phyloP scores from a whole-genome alignment of 345 rosid genomes.

The Pugionium cornutum region DNA sequence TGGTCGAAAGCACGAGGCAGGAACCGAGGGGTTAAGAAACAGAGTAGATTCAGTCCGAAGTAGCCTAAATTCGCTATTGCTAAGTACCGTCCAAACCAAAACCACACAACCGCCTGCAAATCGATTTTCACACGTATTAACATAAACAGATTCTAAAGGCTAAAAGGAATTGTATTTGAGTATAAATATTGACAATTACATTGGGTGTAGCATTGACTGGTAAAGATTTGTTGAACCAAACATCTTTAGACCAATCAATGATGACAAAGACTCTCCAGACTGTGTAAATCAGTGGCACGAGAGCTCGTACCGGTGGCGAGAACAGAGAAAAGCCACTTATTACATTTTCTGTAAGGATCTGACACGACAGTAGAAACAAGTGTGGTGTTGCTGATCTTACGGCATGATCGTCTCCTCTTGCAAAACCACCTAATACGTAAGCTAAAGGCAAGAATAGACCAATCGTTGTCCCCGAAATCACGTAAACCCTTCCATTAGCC shows the following conservation, averaged over 20 bases:
- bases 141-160: constrained; percentile 1
- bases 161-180: not conserved
- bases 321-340: constrained; percentile 70
- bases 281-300: constrained; percentile 77
- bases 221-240: constrained; percentile 68
- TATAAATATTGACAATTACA: constrained; percentile 39
- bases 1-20: constrained; percentile 82
- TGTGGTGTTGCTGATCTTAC: constrained; percentile 84
- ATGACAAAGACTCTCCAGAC: constrained; percentile 73
- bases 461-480: constrained; percentile 61
- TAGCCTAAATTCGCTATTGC: constrained; percentile 61
- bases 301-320: constrained; percentile 80
- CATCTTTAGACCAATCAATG: constrained; percentile 67
- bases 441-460: constrained; percentile 88
- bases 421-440: constrained; percentile 87
- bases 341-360: constrained; percentile 83
- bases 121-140: constrained; percentile 26
- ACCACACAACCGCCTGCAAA: constrained; percentile 60
- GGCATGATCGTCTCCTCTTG: constrained; percentile 76
- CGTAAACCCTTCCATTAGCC: constrained; percentile 43
- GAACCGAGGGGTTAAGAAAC: constrained; percentile 75
- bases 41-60: constrained; percentile 66
- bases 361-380: constrained; percentile 80
- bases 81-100: constrained; percentile 77
- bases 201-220: constrained; percentile 50